phyloP scores from a whole-genome alignment of 2,329 filamentous ascomycete genomes.

The Scedosporium minutisporum region DNA sequence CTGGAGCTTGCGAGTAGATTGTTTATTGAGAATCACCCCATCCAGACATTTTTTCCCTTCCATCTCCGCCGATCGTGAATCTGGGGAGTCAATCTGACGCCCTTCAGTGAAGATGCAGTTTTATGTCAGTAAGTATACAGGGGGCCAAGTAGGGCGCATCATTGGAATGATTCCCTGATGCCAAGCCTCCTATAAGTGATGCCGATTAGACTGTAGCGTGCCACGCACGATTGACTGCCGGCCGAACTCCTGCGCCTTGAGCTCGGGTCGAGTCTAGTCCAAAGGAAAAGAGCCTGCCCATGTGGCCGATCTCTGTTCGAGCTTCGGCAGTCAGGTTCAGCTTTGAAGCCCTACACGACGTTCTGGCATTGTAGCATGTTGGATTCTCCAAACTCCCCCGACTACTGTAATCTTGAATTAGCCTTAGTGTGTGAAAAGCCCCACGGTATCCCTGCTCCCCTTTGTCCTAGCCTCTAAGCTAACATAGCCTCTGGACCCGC shows the following conservation, averaged over 20 bases:
- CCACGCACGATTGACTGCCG: too few relatives aligned
- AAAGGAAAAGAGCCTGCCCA: too few relatives aligned
- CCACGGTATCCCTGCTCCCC: conserved; percentile 1
- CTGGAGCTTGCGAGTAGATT: background rate
- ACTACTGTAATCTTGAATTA: background rate
- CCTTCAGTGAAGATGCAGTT: background rate
- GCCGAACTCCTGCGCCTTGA: too few relatives aligned
- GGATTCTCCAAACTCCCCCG: background rate
- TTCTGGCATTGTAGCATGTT: background rate
- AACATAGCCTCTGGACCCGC: background rate
- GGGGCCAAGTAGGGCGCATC: too few relatives aligned
- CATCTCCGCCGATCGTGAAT: background rate
- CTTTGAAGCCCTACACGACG: background rate
- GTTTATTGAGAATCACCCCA: background rate
- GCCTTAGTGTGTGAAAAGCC: background rate
- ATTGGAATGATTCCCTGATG: too few relatives aligned
- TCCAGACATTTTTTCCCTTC: background rate
- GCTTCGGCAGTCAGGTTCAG: background rate
- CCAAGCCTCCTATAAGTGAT: too few relatives aligned
- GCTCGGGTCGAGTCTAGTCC: too few relatives aligned
- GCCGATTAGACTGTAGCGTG: too few relatives aligned
- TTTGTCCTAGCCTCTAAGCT: background rate
- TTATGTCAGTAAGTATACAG: too few relatives aligned
- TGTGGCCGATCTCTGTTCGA: too few relatives aligned
- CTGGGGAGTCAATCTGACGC: background rate